phyloP scores from a whole-genome alignment of 805 yeast species.

The Barnettozyma siamensis region DNA sequence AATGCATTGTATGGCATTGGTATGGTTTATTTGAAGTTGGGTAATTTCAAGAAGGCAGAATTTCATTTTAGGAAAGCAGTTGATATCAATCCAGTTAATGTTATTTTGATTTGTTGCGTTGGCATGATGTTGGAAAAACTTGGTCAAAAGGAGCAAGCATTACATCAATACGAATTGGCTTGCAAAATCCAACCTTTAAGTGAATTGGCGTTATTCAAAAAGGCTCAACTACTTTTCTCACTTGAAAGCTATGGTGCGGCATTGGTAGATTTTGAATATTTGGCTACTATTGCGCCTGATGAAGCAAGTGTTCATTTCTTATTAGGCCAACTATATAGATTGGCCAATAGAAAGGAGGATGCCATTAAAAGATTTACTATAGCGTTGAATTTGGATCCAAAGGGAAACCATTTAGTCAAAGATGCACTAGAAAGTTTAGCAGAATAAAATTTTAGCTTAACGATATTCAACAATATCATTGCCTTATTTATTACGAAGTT shows the following conservation, averaged over 20 bases:
- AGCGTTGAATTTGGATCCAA: constrained; percentile 89
- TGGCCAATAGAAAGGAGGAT: constrained; percentile 62
- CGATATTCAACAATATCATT: too few relatives aligned
- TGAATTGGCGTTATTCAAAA: constrained; percentile 81
- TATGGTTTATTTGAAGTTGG: constrained; percentile 83
- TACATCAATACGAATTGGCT: constrained; percentile 78
- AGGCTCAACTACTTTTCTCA: constrained; percentile 73
- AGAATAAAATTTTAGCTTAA: too few relatives aligned
- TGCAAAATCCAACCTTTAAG: constrained; percentile 77
- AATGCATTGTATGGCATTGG: constrained; percentile 96
- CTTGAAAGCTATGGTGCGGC: constrained; percentile 71
- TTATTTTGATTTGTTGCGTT: constrained; percentile 83
- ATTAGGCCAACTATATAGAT: constrained; percentile 79
- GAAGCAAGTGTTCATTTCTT: constrained; percentile 91
- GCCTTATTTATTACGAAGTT: too few relatives aligned
- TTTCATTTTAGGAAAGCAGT: constrained; percentile 83
- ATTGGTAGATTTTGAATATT: constrained; percentile 62
- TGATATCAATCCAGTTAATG: constrained; percentile 83
- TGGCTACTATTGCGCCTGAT: constrained; percentile 80
- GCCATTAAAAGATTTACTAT: constrained; percentile 85
- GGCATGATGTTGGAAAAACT: constrained; percentile 88
- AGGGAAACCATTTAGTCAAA: constrained; percentile 78
- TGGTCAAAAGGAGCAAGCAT: constrained; percentile 62
- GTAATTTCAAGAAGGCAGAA: constrained; percentile 79
- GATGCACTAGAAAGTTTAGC: constrained; percentile 64